Evolutionary conservation across 2,329 filamentous ascomycete species (phyloP), one percentile per base, ranked within the genome.

Genomic region (Paraphoma sp.): DNA sequence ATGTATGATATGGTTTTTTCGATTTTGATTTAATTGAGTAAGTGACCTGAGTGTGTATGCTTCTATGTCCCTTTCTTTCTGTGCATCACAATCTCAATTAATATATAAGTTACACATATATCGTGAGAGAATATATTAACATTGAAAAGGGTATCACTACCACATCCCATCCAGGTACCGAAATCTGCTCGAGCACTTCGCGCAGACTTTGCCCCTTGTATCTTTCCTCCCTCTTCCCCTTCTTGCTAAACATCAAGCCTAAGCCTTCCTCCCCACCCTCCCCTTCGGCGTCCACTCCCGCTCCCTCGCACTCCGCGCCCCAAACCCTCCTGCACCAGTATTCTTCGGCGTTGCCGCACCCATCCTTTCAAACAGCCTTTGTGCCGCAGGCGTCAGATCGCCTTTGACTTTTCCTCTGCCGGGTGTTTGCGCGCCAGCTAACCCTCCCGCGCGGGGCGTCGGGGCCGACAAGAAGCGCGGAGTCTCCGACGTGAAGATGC

Each of bases 401-500:
- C 84, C 62, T 91, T 86, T 72, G 83, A 87, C 61, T 83, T 87
- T 71, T 17, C 23, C 23, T 23, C 59, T 50, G 40, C 64, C 68
- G 1, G 70, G 67, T 36, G 70, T 71, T 56, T 64, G 47, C 4
- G 48, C 55, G 12, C 36, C 59, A 80, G 87, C 87, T 33, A 92
- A 76, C 58, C 87, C 82, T 72, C 40, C 33, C 9, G 88, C 85
- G 2, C 88, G 90, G 5, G 92, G 91, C 18, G 91, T 94, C 62
- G 87, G 90, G 1, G 88, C 86, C 59, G 91, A 91, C 64, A 84
- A 86, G 8, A 91, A 89, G n/a, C 88, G 84, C 0, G 88, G 87
- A 2, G 80, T 79, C 41, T 76, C 73, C n/a, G 76, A 64, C 18
- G 60, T 58, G 47, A 70, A 72, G 7, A 69, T 70, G 10, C 68